Evolutionary conservation across 1,284 basidiomycete genomes (phyloP), one percentile per base, ranked within the genome.

Genomic region (Gymnopus androsaceus): DNA sequence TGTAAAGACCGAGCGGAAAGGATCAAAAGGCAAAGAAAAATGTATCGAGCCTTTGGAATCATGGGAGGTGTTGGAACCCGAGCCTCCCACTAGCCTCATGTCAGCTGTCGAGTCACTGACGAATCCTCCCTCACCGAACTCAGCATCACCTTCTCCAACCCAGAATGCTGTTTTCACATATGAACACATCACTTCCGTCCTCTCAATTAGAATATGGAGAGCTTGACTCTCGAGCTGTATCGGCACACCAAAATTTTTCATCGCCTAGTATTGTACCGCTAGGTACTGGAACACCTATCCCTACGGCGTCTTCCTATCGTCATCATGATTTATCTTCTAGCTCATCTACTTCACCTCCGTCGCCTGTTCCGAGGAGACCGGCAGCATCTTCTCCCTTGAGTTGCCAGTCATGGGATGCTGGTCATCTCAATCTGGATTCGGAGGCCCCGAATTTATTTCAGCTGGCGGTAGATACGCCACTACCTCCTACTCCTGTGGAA

Each of bases 51-150:
- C 63, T 3, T 47, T 73, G 27, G 69, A 75, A 8, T 36, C 65
- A 19, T 77, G 75, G 75, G 75, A 76, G 61, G 65, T 75, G n/a
- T 57, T 73, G 17, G 61, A 66, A 14, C 61, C 59, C 23, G 65
- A 69, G 21, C 30, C 30, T 42, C 45, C 65, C 30, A 54, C 56
- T 4, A 68, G 68, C 38, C 54, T 68, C 9, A 61, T 69, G 59
- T 64, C 69, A 27, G 63, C 65, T 6, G 60, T 67, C 37, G 64
- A 61, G 47, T 57, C 62, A 6, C 55, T 67, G 11, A 59, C 61
- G 4, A 48, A 61, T 30, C 37, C 51, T 19, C 15, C 60, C 9
- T 44, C 55, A 23, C 23, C 56, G 17, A 49, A 56, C 17, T 51
- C 59, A 3, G 37, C 49, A 7, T 58, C 54, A 2, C 54, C 61